Base-by-base conservation (phyloP, 371 early-diverging fungal genomes). In the Catenaria anguillulae region DNA sequence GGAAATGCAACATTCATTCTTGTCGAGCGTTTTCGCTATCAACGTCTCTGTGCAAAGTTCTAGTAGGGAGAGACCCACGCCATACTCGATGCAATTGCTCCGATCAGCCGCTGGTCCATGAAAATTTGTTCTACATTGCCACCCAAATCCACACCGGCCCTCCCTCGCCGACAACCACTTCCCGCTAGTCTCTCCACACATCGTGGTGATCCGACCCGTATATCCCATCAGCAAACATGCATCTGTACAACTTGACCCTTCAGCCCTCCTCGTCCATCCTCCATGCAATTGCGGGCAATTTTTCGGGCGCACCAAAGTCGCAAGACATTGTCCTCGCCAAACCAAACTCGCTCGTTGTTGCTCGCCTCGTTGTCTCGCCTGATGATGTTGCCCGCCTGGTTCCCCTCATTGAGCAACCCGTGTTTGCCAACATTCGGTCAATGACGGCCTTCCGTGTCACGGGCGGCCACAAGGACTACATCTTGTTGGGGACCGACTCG, bases 261-360 rank as follows among this genome's bases (percentile, higher is more conserved):
- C 90, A 89, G 71, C 81, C 84, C 46, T 76, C 92, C 6, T 81
- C 86, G 12, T 81, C 82, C 66, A 84, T 93, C 62, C 87, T 77
- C 63, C 77, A 81, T 48, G 84, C 90, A 23, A 79, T 84, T 58
- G 77, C 90, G 56, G 98, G 98, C 19, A 90, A 93, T 74, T 98
- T 97, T 69, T 83, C 88, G 31, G 97, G 96, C 23, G 82, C 80
- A 8, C 40, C 40, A 5, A 90, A 87, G 68, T 78, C 81, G 60
- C 97, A 98, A 73, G 97, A 98, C 65, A 79, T 97, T 56, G 76
- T 88, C 33, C 81, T 93, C 29, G 90, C 87, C 12, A 83, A 88
- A 56, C 36, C 62, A 66, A 84, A 84, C 56, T 75, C 81, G 26
- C 71, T 98, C 45, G 93, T 94, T 72, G 75, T 97, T 36, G 71